A percentile compares a stretch with the other conserved stretches of the same genome.
Evolutionary conservation across 2,329 filamentous ascomycete species (phyloP).

Genomic region (Aaosphaeria pasadenensis): DNA sequence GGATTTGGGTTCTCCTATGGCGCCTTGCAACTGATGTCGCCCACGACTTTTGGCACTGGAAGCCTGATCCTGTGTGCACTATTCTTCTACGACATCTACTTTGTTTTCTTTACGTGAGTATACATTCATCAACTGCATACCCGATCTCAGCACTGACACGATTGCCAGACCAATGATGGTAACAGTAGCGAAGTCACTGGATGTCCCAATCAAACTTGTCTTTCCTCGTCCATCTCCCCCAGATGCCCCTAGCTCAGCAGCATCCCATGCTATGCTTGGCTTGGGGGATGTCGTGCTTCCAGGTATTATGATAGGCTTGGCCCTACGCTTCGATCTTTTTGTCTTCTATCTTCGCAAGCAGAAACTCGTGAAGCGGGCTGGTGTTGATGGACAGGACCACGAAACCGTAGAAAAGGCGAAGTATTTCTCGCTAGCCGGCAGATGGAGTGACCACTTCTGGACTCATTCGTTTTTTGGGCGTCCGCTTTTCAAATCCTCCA

Average conservation of each 20-base stretch:
- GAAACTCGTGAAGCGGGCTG: conserved; percentile 23
- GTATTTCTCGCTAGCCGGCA: conserved; percentile 56
- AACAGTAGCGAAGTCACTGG: conserved; percentile 81
- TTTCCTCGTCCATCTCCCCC: conserved; percentile 64
- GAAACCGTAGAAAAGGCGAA: conserved; percentile 33
- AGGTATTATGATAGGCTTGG: conserved; percentile 83
- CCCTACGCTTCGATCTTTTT: conserved; percentile 88
- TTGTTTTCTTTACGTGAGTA: conserved; percentile 78
- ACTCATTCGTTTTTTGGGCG: conserved; percentile 42
- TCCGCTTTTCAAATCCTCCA: conserved; percentile 17
- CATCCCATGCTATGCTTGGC: conserved; percentile 71
- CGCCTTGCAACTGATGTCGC: conserved; percentile 78
- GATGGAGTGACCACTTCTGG: conserved; percentile 87
- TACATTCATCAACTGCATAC: neutral
- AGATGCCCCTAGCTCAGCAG: conserved; percentile 40
- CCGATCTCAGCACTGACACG: conserved; percentile 1
- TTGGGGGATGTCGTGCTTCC: conserved; percentile 93
- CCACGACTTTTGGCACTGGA: conserved; percentile 81
- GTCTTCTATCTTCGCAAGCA: conserved; percentile 72
- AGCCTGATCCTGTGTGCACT: conserved; percentile 73
- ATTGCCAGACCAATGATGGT: conserved; percentile 69
- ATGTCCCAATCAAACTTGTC: conserved; percentile 89
- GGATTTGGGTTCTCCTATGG: conserved; percentile 85
- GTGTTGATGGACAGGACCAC: conserved; percentile 3
- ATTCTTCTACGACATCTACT: conserved; percentile 94